These are phyloP conservation scores for Kodamaea suecica DNA, from an alignment of 1,139 yeast genomes.

Conservation along the genomic window DNA sequence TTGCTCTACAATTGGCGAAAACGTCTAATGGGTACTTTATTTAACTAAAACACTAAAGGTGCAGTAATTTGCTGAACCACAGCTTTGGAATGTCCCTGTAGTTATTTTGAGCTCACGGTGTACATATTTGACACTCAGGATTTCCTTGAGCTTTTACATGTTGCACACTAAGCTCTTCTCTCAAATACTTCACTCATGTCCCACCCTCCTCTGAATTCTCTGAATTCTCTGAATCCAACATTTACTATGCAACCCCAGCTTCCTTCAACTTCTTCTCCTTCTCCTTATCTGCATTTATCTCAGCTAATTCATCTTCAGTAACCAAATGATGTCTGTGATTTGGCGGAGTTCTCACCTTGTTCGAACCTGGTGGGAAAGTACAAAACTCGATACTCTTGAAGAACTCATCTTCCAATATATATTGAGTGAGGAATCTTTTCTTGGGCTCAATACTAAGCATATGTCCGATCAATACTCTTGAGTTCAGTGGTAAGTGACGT, in stretches of 20 bases:
- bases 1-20: too few species aligned
- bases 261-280: constrained; percentile 25
- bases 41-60: too few species aligned
- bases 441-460: constrained; percentile 33
- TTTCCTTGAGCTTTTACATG: too few species aligned
- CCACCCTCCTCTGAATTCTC: too few species aligned
- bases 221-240: too few species aligned
- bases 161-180: too few species aligned
- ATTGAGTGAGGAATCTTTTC: constrained; percentile 29
- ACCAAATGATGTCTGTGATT: constrained; percentile 56
- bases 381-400: constrained; percentile 30
- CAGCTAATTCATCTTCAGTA: constrained; percentile 52
- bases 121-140: too few species aligned
- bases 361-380: constrained; percentile 10
- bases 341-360: constrained; percentile 16
- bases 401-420: constrained; percentile 30
- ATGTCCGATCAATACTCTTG: constrained; percentile 31
- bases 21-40: too few species aligned
- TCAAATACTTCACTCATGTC: too few species aligned
- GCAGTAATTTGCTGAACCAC: too few species aligned
- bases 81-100: too few species aligned
- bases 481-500: constrained; percentile 35
- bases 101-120: too few species aligned
- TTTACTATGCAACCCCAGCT: constrained; percentile 11
- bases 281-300: constrained; percentile 39